phyloP scores from a whole-genome alignment of 2,329 filamentous ascomycete species.

The Gyromitra esculenta region DNA sequence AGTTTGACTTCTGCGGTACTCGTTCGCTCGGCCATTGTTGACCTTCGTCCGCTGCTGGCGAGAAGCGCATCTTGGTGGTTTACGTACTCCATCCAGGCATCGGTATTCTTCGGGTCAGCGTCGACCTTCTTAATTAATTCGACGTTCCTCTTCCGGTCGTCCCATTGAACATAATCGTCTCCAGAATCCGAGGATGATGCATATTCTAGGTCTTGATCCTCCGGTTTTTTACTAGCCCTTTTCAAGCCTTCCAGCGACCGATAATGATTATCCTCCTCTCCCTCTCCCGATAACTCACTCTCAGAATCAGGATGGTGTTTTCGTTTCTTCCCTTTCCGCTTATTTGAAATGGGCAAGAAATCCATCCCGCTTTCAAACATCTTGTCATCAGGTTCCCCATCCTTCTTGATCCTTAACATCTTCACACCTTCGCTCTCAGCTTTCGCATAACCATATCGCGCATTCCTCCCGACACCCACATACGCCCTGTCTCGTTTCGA shows the following conservation, averaged over 20 bases:
- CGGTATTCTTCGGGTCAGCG: constrained; percentile 72
- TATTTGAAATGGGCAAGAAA: constrained; percentile 55
- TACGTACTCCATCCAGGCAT: constrained; percentile 81
- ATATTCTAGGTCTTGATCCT: constrained; percentile 57
- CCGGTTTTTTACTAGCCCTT: constrained; percentile 37
- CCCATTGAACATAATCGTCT: constrained; percentile 61
- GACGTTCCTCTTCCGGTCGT: constrained; percentile 64
- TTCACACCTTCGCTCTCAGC: constrained; percentile 54
- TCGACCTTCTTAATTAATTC: constrained; percentile 73
- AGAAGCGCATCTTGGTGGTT: constrained; percentile 78
- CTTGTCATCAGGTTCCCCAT: constrained; percentile 24
- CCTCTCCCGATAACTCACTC: constrained; percentile 40
- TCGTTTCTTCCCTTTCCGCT: constrained; percentile 40
- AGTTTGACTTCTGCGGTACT: constrained; percentile 82
- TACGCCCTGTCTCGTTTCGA: constrained; percentile 21
- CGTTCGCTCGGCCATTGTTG: constrained; percentile 70
- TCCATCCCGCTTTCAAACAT: constrained; percentile 55
- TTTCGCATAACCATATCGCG: constrained; percentile 54
- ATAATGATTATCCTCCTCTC: constrained; percentile 55
- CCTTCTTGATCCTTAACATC: constrained; percentile 53
- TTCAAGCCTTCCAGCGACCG: constrained; percentile 57
- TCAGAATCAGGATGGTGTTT: constrained; percentile 40
- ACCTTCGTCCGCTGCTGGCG: constrained; percentile 62
- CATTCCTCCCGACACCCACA: constrained; percentile 36
- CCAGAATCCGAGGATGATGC: constrained; percentile 60